Evolutionary conservation across 306 rosid genomes (phyloP), one percentile per base, ranked within the genome.

Genomic region (Casuarina glauca): DNA sequence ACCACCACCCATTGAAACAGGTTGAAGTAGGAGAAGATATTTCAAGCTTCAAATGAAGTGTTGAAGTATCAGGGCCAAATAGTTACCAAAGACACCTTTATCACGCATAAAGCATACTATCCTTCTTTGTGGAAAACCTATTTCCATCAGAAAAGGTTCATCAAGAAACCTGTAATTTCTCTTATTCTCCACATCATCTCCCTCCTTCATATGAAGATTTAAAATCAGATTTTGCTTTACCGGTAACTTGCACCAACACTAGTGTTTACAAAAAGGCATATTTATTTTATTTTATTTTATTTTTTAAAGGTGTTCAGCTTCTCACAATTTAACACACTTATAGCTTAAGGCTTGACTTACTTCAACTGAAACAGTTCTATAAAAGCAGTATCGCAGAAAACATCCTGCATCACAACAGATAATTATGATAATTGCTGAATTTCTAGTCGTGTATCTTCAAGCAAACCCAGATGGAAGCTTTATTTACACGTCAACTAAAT

Each of bases 1-100:
- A 70, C 76, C 10, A 70, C 9, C 54, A 79, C 69, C 76, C 36
- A 68, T 54, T 61, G 73, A 61, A 54, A 79, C 8, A 10, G 71
- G n/a, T 76, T 80, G 41, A 79, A 66, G 42, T 63, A 36, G 46
- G 10, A 63, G 9, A 38, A 36, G 11, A 6, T 6, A 63, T 45
- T 63, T 6, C 15, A 63, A 16, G 19, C 69, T 38, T 38, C 20
- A 38, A 63, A 38, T 7, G 45, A 19, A 12, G 44, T 6, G 19
- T 63, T 6, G 2, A 32, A 36, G 11, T 1, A 20, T 55, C 20
- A 55, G 8, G 62, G 36, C 20, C 36, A 44, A 44, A 44, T 36
- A 55, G 12, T 36, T 63, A 38, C 70, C 70, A 62, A 62, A 38
- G 69, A 38, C 43, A 35, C 44, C 2, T 62, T 12, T 62, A 38